Base-by-base conservation (phyloP, 768 basidiomycete species). In the Suillus weaverae region DNA sequence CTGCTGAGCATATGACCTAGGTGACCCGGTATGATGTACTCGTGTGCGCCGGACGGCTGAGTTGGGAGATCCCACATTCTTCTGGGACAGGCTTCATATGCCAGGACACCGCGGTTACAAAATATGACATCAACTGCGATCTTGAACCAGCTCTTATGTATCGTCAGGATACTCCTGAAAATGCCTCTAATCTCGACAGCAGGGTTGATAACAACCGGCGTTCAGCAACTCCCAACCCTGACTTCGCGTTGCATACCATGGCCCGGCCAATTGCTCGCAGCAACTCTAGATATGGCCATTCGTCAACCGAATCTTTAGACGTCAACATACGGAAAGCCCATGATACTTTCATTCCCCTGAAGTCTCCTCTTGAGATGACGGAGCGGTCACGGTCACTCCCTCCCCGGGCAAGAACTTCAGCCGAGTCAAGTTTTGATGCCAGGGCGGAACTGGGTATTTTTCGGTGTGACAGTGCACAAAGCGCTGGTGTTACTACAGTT, bases 21-120 rank as follows among this genome's bases (percentile, higher is more conserved):
- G 69, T 71, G 26, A 71, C 69, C 36, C 67, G 53, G 2, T 74
- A 76, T 62, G 74, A 76, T 54, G 69, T 74, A 41, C 73, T 74
- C 50, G 76, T 73, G 54, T 76, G 74, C 22, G 74, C 74, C 1
- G 61, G 35, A 5, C 55, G 62, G 50, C 72, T 74, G 73, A 66
- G 71, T 62, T 74, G 73, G 74, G 62, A 26, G 5, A 54, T 74
- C 13, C 36, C 44, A 5, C 43, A 61, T 46, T 57, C 33, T 41
- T 35, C 53, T 13, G 53, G 11, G 33, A n/a, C 20, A n/a, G 20
- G 33, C 20, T n/a, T 35, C 1, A 33, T n/a, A 11, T 33, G 11
- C 53, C 53, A n/a, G 53, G 53, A 35, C 2, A n/a, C 53, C 11
- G 20, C 35, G 33, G 5, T n/a, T 13, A 13, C 53, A 13, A 35